phyloP scores from a whole-genome alignment of 192 early-diverging fungal species.

The Dispira simplex region DNA sequence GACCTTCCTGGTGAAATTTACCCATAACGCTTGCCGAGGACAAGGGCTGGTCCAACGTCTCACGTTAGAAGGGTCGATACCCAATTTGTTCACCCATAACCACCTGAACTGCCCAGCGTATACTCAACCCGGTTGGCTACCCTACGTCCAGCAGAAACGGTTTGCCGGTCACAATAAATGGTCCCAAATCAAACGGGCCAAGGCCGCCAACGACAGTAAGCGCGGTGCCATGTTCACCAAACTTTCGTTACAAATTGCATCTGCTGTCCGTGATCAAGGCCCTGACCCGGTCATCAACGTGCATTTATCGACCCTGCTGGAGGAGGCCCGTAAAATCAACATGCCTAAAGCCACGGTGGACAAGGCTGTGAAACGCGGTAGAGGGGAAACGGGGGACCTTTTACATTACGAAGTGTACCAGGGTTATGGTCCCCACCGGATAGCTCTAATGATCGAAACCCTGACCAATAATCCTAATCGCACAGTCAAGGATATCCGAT shows the following conservation, averaged over 20 bases:
- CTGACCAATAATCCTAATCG: slow-evolving; percentile 44
- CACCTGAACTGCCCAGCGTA: no score
- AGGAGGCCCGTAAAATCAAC: slow-evolving; percentile 33
- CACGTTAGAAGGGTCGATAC: no score
- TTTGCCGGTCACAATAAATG: slow-evolving; percentile 42
- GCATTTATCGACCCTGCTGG: slow-evolving; percentile 36
- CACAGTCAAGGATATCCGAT: slow-evolving; percentile 45
- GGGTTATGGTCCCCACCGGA: slow-evolving; percentile 38
- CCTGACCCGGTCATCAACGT: slow-evolving; percentile 37
- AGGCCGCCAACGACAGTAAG: slow-evolving; percentile 39
- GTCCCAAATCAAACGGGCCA: slow-evolving; percentile 42
- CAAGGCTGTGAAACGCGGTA: slow-evolving; percentile 42
- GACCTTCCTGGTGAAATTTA: no score
- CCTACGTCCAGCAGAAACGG: not conserved
- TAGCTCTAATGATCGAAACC: slow-evolving; percentile 42
- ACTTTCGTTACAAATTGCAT: slow-evolving; percentile 42
- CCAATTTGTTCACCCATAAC: no score
- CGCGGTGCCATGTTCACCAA: slow-evolving; percentile 34
- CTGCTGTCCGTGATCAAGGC: slow-evolving; percentile 42
- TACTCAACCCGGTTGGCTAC: not conserved
- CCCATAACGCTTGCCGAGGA: no score
- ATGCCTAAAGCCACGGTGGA: slow-evolving; percentile 63
- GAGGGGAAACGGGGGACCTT: slow-evolving; percentile 28
- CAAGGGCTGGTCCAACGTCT: no score
- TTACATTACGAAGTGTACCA: slow-evolving; percentile 41